These are phyloP conservation scores for Talaromyces sp. DNA, from an alignment of 2,329 filamentous ascomycete genomes.

Conservation along the genomic window DNA sequence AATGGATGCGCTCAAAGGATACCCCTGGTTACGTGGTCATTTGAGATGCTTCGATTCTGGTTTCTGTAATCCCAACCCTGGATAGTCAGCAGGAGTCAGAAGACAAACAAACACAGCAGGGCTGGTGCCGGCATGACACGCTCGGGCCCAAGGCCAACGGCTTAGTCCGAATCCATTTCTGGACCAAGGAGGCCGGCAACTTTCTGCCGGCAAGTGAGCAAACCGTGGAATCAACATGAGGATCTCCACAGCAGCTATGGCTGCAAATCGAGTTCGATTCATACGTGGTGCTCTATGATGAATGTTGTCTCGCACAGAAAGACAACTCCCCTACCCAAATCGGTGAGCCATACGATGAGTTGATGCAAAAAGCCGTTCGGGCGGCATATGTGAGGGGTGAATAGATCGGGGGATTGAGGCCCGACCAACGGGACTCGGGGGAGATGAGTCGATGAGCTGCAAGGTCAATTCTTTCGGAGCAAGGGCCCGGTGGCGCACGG, in stretches of 20 bases:
- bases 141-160: background rate
- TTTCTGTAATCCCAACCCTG: too few species aligned
- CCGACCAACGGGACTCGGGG: background rate
- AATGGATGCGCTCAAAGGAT: too few species aligned
- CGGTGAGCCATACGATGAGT: background rate
- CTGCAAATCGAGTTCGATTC: too few species aligned
- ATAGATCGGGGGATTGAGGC: background rate
- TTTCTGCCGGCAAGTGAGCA: too few species aligned
- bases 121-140: too few species aligned
- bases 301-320: too few species aligned
- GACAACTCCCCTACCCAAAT: too few species aligned
- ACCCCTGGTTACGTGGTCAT: too few species aligned
- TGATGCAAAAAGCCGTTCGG: background rate
- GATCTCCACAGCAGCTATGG: too few species aligned
- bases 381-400: background rate
- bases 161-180: background rate
- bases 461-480: background rate
- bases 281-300: too few species aligned
- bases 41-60: too few species aligned
- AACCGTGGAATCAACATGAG: background rate
- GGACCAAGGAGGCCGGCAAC: background rate
- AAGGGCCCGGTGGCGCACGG: background rate
- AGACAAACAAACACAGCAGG: background rate
- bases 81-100: background rate
- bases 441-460: conserved; percentile 1